These are phyloP conservation scores for Amanita fuliginea DNA, from an alignment of 768 basidiomycete species.

Conservation along the genomic window DNA sequence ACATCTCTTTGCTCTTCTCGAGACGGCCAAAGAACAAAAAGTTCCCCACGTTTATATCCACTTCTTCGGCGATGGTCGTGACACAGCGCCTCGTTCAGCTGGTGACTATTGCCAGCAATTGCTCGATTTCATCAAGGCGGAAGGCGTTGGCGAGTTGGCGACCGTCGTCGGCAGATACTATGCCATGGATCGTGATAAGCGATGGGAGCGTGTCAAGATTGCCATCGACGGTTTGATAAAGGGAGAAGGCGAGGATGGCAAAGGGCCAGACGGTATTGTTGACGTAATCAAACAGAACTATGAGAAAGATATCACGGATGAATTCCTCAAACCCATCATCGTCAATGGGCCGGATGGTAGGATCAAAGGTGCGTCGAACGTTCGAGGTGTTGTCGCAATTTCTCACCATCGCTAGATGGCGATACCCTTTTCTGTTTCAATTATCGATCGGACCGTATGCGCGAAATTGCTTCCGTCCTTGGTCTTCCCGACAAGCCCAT, in stretches of 20 bases:
- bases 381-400: neutral
- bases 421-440: slow-evolving; percentile 97
- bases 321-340: slow-evolving; percentile 93
- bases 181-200: slow-evolving; percentile 95
- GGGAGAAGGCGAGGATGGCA: slow-evolving; percentile 47
- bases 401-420: slow-evolving; percentile 34
- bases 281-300: slow-evolving; percentile 68
- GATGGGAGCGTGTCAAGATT: slow-evolving; percentile 90
- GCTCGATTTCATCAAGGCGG: slow-evolving; percentile 65
- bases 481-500: slow-evolving; percentile 77
- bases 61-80: slow-evolving; percentile 92
- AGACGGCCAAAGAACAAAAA: slow-evolving; percentile 77
- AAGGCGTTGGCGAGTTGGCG: slow-evolving; percentile 70
- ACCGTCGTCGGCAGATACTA: slow-evolving; percentile 89
- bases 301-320: slow-evolving; percentile 80
- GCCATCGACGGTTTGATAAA: slow-evolving; percentile 78
- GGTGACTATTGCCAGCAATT: slow-evolving; percentile 69
- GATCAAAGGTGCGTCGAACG: slow-evolving; percentile 52
- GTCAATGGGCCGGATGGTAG: slow-evolving; percentile 69
- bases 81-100: slow-evolving; percentile 83
- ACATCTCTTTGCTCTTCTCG: slow-evolving; percentile 84
- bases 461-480: slow-evolving; percentile 77
- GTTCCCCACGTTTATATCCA: slow-evolving; percentile 85
- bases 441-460: slow-evolving; percentile 94
- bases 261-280: slow-evolving; percentile 45